phyloP scores from a whole-genome alignment of 169 alveolate genomes.

The Plasmodium yoelii region DNA sequence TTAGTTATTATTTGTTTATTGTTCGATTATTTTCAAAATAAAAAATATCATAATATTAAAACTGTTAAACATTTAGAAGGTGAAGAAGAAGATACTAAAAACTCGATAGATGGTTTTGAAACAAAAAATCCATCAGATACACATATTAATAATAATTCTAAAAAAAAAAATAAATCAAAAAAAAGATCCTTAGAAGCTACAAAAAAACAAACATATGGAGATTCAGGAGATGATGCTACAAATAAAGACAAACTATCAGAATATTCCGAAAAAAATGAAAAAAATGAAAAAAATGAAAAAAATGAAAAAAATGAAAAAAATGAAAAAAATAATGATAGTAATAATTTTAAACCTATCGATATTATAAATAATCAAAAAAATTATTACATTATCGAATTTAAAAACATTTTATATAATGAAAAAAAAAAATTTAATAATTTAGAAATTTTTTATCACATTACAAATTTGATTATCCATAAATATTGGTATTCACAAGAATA shows the following conservation, averaged over 20 bases:
- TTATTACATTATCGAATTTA: constrained; percentile 71
- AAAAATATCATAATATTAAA: constrained; percentile 33
- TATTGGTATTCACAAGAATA: constrained; percentile 74
- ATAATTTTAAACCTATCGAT: constrained; percentile 5
- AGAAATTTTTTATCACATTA: constrained; percentile 70
- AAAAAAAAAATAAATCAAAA: constrained; percentile 4
- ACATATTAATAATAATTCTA: background rate
- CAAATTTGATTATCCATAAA: constrained; percentile 61
- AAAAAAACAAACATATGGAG: constrained; percentile 6
- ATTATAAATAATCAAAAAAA: constrained; percentile 41
- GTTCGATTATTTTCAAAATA: constrained; percentile 67
- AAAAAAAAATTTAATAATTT: constrained; percentile 65
- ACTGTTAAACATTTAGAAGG: constrained; percentile 43
- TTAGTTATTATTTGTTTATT: constrained; percentile 26
- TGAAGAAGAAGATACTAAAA: constrained; percentile 41
- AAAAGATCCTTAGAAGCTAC: constrained; percentile 16
- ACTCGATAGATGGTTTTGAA: background rate
- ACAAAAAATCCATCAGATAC: background rate
- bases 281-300: too few species aligned
- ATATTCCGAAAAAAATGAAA: too few species aligned
- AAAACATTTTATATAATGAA: constrained; percentile 56
- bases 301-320: too few species aligned
- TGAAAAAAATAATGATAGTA: background rate
- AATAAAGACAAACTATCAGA: constrained; percentile 3
- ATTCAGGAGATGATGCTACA: constrained; percentile 19